phyloP scores from a whole-genome alignment of 768 basidiomycete species.

The Boletus insuetus region DNA sequence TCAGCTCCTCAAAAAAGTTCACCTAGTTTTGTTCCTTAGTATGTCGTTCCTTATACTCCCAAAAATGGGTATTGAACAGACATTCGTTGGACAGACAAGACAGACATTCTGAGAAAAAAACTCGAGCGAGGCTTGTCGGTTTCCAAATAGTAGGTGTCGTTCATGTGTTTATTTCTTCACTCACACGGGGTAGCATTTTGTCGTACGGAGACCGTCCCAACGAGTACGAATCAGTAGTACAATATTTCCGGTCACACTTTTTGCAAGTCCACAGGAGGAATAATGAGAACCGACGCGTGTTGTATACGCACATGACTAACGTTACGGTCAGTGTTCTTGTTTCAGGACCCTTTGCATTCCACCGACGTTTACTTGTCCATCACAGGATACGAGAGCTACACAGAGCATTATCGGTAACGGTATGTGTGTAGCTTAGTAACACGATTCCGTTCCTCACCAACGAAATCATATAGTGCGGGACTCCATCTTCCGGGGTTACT shows the following conservation, averaged over 20 bases:
- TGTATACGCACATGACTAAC: constrained; percentile 80
- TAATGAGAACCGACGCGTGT: constrained; percentile 74
- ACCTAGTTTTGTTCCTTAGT: constrained; percentile 59
- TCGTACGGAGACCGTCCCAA: constrained; percentile 81
- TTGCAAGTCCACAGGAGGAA: constrained; percentile 75
- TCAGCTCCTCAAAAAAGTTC: constrained; percentile 68
- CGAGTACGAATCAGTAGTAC: constrained; percentile 75
- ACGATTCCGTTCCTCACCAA: constrained; percentile 5
- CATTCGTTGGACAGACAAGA: constrained; percentile 52
- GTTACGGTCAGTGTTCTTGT: constrained; percentile 55
- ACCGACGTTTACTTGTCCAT: constrained; percentile 5
- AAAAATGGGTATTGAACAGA: not conserved
- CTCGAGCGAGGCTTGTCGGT: constrained; percentile 67
- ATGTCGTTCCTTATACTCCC: constrained; percentile 21
- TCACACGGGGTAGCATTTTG: constrained; percentile 49
- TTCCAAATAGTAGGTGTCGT: constrained; percentile 67
- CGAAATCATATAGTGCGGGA: constrained; percentile 51
- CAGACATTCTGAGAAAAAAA: constrained; percentile 72
- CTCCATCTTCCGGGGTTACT: constrained; percentile 72
- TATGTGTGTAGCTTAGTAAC: constrained; percentile 30
- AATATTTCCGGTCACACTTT: constrained; percentile 88
- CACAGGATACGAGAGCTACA: constrained; percentile 77
- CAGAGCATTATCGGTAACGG: constrained; percentile 82
- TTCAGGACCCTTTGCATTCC: not conserved
- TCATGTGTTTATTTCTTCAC: not conserved